These are phyloP conservation scores for Dalbergia oliveri DNA, from an alignment of 306 rosid species.

Conservation along the genomic window DNA sequence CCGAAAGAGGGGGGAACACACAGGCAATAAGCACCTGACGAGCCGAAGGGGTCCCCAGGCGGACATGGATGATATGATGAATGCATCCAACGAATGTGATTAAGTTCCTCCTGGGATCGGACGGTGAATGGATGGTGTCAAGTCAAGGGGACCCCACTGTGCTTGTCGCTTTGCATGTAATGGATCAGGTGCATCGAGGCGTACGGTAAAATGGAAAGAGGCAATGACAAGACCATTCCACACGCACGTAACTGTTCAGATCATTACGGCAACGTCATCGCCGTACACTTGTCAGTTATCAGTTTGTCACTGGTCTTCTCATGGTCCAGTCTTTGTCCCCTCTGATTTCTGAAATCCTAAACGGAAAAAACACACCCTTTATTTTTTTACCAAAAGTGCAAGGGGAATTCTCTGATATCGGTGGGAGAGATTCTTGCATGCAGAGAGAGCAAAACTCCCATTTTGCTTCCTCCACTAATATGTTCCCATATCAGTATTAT, in stretches of 20 bases:
- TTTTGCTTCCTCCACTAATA: no score
- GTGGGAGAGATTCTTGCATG: no score
- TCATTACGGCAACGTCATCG: constrained; percentile 36
- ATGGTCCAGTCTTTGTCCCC: constrained; percentile 32
- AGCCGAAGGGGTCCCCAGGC: background rate
- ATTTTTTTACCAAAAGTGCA: no score
- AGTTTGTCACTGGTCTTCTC: constrained; percentile 32
- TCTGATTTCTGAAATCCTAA: background rate
- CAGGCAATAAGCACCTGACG: background rate
- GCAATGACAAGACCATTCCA: constrained; percentile 27
- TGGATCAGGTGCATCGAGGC: background rate
- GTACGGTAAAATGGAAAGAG: constrained; percentile 3
- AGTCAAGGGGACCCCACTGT: background rate
- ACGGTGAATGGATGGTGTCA: background rate
- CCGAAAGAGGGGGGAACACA: background rate
- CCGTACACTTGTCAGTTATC: constrained; percentile 8
- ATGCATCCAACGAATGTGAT: background rate
- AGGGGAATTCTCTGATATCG: no score
- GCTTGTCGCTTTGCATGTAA: background rate
- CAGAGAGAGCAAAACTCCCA: no score
- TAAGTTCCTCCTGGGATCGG: background rate
- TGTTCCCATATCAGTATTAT: no score
- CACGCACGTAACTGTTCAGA: constrained; percentile 26
- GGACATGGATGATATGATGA: background rate
- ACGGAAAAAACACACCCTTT: background rate